Conservation (phyloP, 2,329 filamentous ascomycete genomes). For the Clarireedia paspali region DNA sequence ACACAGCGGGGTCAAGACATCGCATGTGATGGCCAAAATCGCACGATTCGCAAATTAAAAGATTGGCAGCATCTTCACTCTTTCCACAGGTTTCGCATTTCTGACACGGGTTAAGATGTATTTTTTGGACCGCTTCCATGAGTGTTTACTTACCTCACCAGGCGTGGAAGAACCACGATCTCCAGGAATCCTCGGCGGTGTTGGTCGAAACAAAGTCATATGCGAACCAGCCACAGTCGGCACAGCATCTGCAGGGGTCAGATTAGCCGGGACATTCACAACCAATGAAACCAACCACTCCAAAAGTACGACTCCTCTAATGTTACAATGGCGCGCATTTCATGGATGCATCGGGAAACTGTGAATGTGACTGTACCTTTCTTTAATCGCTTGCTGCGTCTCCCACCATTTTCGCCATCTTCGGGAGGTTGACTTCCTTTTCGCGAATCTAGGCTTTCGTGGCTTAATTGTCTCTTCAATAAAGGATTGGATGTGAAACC, state of each 20-base stretch:
- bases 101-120: slow-evolving; percentile 35
- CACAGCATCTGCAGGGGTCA: slow-evolving; percentile 43
- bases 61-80: slow-evolving; percentile 60
- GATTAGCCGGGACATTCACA: slow-evolving; percentile 30
- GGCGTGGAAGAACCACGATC: slow-evolving; percentile 35
- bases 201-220: slow-evolving; percentile 88
- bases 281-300: slow-evolving; percentile 19
- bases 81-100: slow-evolving; percentile 84
- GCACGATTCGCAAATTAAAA: slow-evolving; percentile 85
- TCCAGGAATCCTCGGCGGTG: slow-evolving; percentile 57
- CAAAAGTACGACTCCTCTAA: neutral
- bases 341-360: neutral
- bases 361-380: slow-evolving; percentile 53
- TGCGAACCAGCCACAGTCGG: slow-evolving; percentile 93
- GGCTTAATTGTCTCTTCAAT: slow-evolving; percentile 71
- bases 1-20: slow-evolving; percentile 82
- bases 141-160: slow-evolving; percentile 44
- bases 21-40: slow-evolving; percentile 80
- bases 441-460: slow-evolving; percentile 36
- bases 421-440: slow-evolving; percentile 27
- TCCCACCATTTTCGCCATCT: slow-evolving; percentile 56
- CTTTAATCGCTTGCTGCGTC: slow-evolving; percentile 87
- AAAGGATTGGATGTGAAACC: slow-evolving; percentile 41
- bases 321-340: slow-evolving; percentile 2
- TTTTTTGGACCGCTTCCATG: slow-evolving; percentile 6